phyloP scores from a whole-genome alignment of 1,139 yeast species.

The Debaryomyces udenii region DNA sequence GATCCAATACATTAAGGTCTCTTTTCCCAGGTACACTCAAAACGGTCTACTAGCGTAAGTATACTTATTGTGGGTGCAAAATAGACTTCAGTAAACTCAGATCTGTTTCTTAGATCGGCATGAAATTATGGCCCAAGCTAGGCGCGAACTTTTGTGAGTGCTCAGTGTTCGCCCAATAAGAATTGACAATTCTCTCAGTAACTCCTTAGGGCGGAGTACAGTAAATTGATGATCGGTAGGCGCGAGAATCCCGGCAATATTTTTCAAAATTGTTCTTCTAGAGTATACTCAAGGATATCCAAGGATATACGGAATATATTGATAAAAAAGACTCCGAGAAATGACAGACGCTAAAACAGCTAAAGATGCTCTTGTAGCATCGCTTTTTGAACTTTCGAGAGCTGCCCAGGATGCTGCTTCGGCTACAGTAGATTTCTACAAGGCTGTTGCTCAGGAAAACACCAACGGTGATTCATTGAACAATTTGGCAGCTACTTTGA shows the following conservation, averaged over 20 bases:
- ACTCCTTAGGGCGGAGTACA: conserved; percentile 8
- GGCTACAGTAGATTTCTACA: conserved; percentile 76
- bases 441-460: conserved; percentile 45
- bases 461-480: conserved; percentile 36
- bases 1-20: no score
- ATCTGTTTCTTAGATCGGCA: not conserved
- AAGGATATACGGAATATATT: not conserved
- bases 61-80: conserved; percentile 4
- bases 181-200: conserved; percentile 5
- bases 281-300: no score
- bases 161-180: conserved; percentile 1
- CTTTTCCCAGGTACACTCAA: no score
- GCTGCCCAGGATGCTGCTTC: conserved; percentile 81
- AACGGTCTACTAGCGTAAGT: no score
- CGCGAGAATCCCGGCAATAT: conserved; percentile 6
- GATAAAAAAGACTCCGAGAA: conserved; percentile 3
- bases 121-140: not conserved
- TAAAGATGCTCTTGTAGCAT: conserved; percentile 64
- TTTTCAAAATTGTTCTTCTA: conserved; percentile 4
- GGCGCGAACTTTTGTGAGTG: conserved; percentile 4
- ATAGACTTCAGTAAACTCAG: not conserved
- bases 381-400: conserved; percentile 76
- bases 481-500: conserved; percentile 36
- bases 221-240: conserved; percentile 2
- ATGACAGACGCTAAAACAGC: conserved; percentile 44